These are phyloP conservation scores for Gnomoniopsis smithogilvyi DNA, from an alignment of 2,329 filamentous ascomycete genomes.

Conservation along the genomic window DNA sequence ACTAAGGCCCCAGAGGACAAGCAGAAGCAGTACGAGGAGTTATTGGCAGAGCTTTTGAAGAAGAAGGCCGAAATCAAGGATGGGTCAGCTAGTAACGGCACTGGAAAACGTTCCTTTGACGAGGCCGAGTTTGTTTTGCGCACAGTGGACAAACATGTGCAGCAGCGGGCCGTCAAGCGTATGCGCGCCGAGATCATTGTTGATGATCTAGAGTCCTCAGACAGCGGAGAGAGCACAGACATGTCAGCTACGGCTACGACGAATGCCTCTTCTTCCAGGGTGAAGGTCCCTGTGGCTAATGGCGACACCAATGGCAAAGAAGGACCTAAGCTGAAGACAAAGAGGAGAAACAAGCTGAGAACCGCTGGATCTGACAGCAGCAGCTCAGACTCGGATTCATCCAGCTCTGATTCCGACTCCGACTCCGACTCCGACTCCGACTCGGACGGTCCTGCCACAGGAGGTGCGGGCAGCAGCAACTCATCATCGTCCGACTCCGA, in stretches of 20 bases:
- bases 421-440: conserved; percentile 33
- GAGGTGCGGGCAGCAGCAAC: conserved; percentile 29
- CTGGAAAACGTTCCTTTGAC: conserved; percentile 43
- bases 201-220: conserved; percentile 45
- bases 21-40: conserved; percentile 53
- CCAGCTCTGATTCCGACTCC: conserved; percentile 12
- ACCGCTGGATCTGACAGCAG: conserved; percentile 41
- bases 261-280: conserved; percentile 24
- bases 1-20: conserved; percentile 47
- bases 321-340: conserved; percentile 39
- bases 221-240: conserved; percentile 37
- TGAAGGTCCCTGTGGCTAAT: conserved; percentile 19
- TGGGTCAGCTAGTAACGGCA: conserved; percentile 22
- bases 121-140: conserved; percentile 50
- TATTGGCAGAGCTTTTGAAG: conserved; percentile 48
- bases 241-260: conserved; percentile 25
- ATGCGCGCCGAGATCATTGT: conserved; percentile 60
- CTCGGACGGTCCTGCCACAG: conserved; percentile 21
- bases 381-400: conserved; percentile 28
- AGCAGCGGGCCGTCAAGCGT: conserved; percentile 56
- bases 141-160: conserved; percentile 49
- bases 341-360: conserved; percentile 52
- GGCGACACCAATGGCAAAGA: conserved; percentile 33
- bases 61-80: conserved; percentile 32
- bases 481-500: conserved; percentile 36